phyloP scores from a whole-genome alignment of 192 early-diverging fungal genomes.

The Coemansia nantahalensis region DNA sequence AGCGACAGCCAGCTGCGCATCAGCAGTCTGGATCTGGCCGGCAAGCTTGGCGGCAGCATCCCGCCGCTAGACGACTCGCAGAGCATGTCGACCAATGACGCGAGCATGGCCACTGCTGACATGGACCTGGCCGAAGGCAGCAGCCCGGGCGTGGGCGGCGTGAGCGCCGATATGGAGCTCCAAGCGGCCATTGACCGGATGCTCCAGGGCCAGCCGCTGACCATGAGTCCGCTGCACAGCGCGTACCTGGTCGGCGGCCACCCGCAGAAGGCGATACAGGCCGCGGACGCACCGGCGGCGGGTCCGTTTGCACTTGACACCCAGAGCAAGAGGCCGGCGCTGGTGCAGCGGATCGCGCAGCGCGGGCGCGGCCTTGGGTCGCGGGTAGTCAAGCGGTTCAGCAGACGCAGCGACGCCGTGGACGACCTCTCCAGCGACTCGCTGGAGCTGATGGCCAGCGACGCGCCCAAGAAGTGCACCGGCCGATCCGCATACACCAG shows the following conservation, averaged over 20 bases:
- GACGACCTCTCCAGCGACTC: slow-evolving; percentile 3
- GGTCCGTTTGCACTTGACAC: neutral
- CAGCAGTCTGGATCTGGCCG: neutral
- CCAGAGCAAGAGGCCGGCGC: neutral
- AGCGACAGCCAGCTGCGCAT: slow-evolving; percentile 37
- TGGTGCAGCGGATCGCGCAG: slow-evolving; percentile 1
- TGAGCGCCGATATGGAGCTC: slow-evolving; percentile 24
- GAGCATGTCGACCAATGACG: slow-evolving; percentile 11
- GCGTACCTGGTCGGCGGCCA: slow-evolving; percentile 7
- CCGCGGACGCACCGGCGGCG: no score
- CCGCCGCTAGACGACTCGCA: neutral
- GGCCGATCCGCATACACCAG: neutral
- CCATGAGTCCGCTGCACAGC: neutral
- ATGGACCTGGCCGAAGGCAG: slow-evolving; percentile 16
- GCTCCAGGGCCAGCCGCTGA: slow-evolving; percentile 27
- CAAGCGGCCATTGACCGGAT: slow-evolving; percentile 40
- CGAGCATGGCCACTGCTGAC: slow-evolving; percentile 31
- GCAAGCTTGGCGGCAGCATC: no score
- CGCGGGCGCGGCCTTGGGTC: neutral
- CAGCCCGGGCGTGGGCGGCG: neutral
- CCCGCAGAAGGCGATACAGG: neutral
- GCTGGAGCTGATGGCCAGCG: neutral
- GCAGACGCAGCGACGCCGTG: neutral
- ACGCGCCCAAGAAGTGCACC: neutral
- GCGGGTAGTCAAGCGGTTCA: slow-evolving; percentile 9